Percentiles rank a stretch among this genome's conserved stretches.
Evolutionary conservation across 2,329 filamentous ascomycete species (phyloP).

Genomic region (Cladophialophora bantiana): DNA sequence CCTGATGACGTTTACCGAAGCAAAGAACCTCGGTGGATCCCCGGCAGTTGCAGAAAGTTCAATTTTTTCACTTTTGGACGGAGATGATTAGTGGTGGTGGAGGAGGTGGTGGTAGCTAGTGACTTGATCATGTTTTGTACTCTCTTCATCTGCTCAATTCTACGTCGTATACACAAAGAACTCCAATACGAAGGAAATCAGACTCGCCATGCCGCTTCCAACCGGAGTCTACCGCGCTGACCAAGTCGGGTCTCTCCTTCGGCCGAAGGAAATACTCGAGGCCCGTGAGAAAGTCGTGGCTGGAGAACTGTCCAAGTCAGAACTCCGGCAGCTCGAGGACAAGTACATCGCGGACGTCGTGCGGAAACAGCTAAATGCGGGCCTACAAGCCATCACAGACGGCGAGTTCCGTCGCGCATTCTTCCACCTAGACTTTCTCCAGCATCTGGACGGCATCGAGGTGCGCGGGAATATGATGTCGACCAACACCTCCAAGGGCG

Average conservation of each 20-base stretch:
- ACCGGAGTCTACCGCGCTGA: slow-evolving; percentile 56
- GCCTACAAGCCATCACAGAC: slow-evolving; percentile 61
- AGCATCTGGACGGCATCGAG: slow-evolving; percentile 62
- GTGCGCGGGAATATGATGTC: slow-evolving; percentile 54
- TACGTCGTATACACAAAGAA: not conserved
- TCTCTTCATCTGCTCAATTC: not conserved
- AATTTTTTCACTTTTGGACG: not conserved
- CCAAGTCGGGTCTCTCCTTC: slow-evolving; percentile 64
- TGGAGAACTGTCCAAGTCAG: slow-evolving; percentile 50
- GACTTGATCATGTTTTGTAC: not conserved
- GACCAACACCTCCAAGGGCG: slow-evolving; percentile 38
- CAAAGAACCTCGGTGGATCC: slow-evolving; percentile 10
- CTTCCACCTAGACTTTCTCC: slow-evolving; percentile 67
- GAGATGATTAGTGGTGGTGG: not conserved
- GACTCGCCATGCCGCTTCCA: slow-evolving; percentile 36
- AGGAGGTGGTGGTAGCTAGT: not conserved
- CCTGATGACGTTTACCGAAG: not conserved
- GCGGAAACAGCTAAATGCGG: slow-evolving; percentile 57
- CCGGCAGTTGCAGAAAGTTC: slow-evolving; percentile 16
- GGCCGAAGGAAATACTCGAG: slow-evolving; percentile 58
- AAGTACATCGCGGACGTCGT: slow-evolving; percentile 58
- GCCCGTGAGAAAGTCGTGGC: slow-evolving; percentile 58
- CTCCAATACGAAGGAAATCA: not conserved
- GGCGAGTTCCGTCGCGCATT: slow-evolving; percentile 65
- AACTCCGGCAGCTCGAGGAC: slow-evolving; percentile 61